Evolutionary conservation across 306 rosid genomes (phyloP), one percentile per base, ranked within the genome.

Genomic region (Fragaria nilgerrensis): DNA sequence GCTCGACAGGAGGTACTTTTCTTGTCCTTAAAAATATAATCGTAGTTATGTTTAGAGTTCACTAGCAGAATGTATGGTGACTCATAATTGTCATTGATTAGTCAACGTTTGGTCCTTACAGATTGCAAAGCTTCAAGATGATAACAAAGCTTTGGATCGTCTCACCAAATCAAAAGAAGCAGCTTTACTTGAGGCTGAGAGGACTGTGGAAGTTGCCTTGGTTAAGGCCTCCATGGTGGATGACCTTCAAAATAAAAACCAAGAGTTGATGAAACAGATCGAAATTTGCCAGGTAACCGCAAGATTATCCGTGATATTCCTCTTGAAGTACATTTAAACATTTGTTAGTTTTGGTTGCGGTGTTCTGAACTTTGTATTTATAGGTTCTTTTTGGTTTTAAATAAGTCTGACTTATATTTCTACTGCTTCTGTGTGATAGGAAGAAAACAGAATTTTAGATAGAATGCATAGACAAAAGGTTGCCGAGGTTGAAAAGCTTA

Each of bases 191-290:
- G 99, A 96, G 78, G 98, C 97, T 72, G 99, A 96, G 87, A 92
- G 93, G 87, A 91, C 98, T 72, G 99, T 96, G 71, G 96, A 92
- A 83, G 80, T 91, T 82, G 99, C 99, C 77, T 86, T 96, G 90
- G 97, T 96, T 56, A 96, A 96, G 89, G 98, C 99, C 77, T 96
- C 99, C 68, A 89, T 96, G 99, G 99, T 96, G 89, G 99, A 96
- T 85, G 99, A 96, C 75, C 94, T 96, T 81, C 99, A 96, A 82
- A 96, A 96, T 84, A 96, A 96, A 87, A 96, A 96, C 82, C 99
- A 96, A 79, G 99, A 96, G 86, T 88, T 96, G 55, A 86, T 96
- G 83, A 95, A 96, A 73, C 99, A 96, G 84, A 96, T 96, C 70
- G 99, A 96, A 89, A 96, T 96, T 84, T 96, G 99, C 78, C 99